These are phyloP conservation scores for Alternaria consortialis DNA, from an alignment of 2,329 filamentous ascomycete species.

Conservation along the genomic window DNA sequence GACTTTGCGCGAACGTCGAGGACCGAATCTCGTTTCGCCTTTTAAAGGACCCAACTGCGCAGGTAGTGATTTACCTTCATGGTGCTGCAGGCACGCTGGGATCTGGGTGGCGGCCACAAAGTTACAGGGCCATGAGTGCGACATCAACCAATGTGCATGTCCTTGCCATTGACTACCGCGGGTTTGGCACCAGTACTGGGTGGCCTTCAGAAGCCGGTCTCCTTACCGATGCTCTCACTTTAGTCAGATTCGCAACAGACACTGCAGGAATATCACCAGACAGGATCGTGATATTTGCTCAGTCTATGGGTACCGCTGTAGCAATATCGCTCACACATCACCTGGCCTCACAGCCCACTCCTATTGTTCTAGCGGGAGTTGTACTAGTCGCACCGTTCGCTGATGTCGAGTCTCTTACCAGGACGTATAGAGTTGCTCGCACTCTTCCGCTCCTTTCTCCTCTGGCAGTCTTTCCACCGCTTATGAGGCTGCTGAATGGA, in stretches of 20 bases:
- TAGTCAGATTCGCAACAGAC: conserved; percentile 64
- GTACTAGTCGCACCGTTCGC: conserved; percentile 67
- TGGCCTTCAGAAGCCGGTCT: conserved; percentile 65
- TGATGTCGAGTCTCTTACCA: conserved; percentile 62
- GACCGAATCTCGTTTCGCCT: conserved; percentile 67
- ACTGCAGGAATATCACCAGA: conserved; percentile 62
- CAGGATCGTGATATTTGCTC: conserved; percentile 67
- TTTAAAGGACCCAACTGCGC: conserved; percentile 68
- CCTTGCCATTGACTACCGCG: conserved; percentile 69
- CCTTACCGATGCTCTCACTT: conserved; percentile 61
- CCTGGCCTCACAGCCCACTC: conserved; percentile 53
- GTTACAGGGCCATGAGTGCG: conserved; percentile 64
- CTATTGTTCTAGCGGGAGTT: conserved; percentile 62
- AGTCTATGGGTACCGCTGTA: conserved; percentile 68
- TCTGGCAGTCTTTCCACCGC: conserved; percentile 57
- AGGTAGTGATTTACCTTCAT: conserved; percentile 70
- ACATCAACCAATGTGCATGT: conserved; percentile 64
- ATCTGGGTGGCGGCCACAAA: conserved; percentile 63
- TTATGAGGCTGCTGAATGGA: conserved; percentile 54
- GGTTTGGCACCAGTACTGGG: conserved; percentile 65
- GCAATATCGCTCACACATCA: conserved; percentile 57
- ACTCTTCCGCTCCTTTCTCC: conserved; percentile 64
- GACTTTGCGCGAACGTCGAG: conserved; percentile 64
- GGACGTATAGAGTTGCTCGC: conserved; percentile 67
- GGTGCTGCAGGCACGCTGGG: conserved; percentile 66